Evolutionary conservation across 2,329 filamentous ascomycete genomes (phyloP).

Genomic region (Plenodomus biglobosus): DNA sequence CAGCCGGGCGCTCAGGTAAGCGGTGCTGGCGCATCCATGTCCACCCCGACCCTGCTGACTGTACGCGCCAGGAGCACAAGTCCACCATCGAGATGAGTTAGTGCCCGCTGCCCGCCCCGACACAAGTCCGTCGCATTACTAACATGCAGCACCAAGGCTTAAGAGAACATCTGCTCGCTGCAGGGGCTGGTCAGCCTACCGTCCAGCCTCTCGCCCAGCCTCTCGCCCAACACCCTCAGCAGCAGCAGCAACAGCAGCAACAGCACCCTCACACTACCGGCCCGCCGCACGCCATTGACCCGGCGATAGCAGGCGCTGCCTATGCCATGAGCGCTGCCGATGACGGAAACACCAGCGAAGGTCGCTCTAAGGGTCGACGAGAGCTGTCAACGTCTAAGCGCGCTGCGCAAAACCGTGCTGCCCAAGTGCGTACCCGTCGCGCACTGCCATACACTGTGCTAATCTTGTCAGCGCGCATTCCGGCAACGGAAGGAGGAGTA

Average conservation of each 20-base stretch:
- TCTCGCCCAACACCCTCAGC: constrained; percentile 35
- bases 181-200: constrained; percentile 48
- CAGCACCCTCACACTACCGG: constrained; percentile 45
- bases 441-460: constrained; percentile 13
- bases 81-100: constrained; percentile 49
- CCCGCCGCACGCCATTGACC: constrained; percentile 59
- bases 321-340: constrained; percentile 52
- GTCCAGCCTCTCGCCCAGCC: constrained; percentile 38
- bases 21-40: constrained; percentile 30
- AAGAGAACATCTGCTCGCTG: constrained; percentile 64
- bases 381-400: constrained; percentile 95
- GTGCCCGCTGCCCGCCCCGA: constrained; percentile 21
- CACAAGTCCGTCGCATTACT: constrained; percentile 30
- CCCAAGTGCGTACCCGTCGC: constrained; percentile 66
- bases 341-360: constrained; percentile 49
- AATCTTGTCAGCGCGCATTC: constrained; percentile 74
- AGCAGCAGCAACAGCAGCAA: constrained; percentile 6
- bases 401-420: constrained; percentile 93
- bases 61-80: constrained; percentile 33
- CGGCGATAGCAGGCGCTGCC: constrained; percentile 56
- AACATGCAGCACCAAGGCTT: constrained; percentile 53
- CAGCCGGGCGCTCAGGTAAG: constrained; percentile 58
- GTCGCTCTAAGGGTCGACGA: constrained; percentile 68
- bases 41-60: constrained; percentile 35
- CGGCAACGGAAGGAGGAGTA: constrained; percentile 97